Evolutionary conservation across 2,329 filamentous ascomycete species (phyloP).

Genomic region (Microdochium paspali): DNA sequence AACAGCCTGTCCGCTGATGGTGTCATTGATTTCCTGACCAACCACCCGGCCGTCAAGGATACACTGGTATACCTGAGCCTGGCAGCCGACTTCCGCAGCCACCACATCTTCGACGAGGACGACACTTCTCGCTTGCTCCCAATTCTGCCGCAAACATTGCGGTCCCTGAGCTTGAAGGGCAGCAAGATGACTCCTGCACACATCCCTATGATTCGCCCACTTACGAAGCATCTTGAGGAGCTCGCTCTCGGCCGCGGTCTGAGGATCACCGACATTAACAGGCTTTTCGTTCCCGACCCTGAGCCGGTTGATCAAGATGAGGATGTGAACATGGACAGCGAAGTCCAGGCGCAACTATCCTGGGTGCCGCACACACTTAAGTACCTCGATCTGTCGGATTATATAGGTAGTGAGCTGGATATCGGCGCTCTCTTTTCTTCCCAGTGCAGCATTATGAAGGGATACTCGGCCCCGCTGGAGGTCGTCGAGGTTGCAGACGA

Average conservation of each 20-base stretch:
- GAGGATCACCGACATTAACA: constrained; percentile 54
- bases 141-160: constrained; percentile 54
- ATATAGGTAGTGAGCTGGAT: constrained; percentile 51
- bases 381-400: constrained; percentile 70
- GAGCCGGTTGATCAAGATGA: constrained; percentile 15
- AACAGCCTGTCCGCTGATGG: constrained; percentile 55
- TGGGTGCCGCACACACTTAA: constrained; percentile 54
- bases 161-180: constrained; percentile 68
- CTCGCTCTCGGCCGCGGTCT: constrained; percentile 63
- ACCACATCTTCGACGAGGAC: constrained; percentile 58
- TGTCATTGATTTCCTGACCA: constrained; percentile 61
- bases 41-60: constrained; percentile 58
- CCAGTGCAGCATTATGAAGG: constrained; percentile 45
- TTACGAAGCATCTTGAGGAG: constrained; percentile 68
- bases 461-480: constrained; percentile 56
- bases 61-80: constrained; percentile 64
- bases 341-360: constrained; percentile 17
- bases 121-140: constrained; percentile 59
- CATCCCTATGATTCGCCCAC: constrained; percentile 50
- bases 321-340: constrained; percentile 13
- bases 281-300: constrained; percentile 45
- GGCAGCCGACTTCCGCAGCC: constrained; percentile 60
- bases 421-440: constrained; percentile 43
- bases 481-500: constrained; percentile 69
- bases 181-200: constrained; percentile 60